Evolutionary conservation across 768 basidiomycete species (phyloP), one percentile per base, ranked within the genome.

Genomic region (Suillus subluteus): DNA sequence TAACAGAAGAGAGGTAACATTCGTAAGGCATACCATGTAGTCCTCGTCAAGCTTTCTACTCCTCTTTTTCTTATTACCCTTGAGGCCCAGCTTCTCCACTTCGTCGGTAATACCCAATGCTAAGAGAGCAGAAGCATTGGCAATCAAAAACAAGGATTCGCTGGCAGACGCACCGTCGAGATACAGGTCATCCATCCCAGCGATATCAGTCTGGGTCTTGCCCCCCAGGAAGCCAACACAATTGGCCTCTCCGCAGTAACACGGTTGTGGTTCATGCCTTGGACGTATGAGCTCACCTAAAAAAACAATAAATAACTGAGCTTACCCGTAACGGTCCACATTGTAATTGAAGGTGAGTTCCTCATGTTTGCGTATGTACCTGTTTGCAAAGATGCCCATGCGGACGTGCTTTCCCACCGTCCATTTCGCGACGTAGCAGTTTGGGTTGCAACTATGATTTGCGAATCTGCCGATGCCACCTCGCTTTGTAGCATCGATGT

Each of bases 301-400:
- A 12, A 50, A 41, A 43, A 46, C 26, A 23, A 18, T 70, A 40
- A 50, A 35, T 16, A 52, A 37, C 23, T 35, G 32, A 58, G 82
- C 91, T 59, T 67, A 96, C 97, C 97, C 98, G 73, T 99, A 99
- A 66, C 98, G 94, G 78, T 99, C 98, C 48, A 99, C 98, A 76
- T 99, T 99, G 77, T 99, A 99, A 79, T 99, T 99, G 83, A 99
- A 99, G 0, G 98, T 99, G 71, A 98, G 78, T 78, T 98, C 96
- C 73, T 98, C 96, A 68, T 93, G 78, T 74, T 86, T 87, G 74
- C 84, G 77, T 70, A 98, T 90, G 63, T 83, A 69, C 52, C 94
- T 85, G 72, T 90, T 95, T n/a, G 97, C 90, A 73, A 99, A 99
- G 71, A 99, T 98, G 55, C 96, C 98, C 97, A 98, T 98, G 43